Evolutionary conservation across 2,329 filamentous ascomycete genomes (phyloP).

Genomic region (Pestalotiopsis sp.): DNA sequence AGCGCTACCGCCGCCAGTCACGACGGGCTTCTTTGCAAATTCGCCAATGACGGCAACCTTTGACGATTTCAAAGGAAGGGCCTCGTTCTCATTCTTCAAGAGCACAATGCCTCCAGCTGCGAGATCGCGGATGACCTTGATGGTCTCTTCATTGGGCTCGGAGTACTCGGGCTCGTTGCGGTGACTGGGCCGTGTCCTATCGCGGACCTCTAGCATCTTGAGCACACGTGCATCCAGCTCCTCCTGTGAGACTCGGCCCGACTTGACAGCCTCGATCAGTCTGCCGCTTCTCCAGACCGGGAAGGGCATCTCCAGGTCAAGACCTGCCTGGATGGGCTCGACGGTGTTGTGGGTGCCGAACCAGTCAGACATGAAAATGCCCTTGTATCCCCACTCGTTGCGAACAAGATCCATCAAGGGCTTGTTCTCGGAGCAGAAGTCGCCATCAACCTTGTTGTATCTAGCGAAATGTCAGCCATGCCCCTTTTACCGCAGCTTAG

Average conservation of each 20-base stretch:
- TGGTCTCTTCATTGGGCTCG: constrained; percentile 16
- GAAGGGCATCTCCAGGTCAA: constrained; percentile 36
- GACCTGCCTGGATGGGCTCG: constrained; percentile 29
- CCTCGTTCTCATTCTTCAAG: constrained; percentile 69
- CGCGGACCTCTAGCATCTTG: constrained; percentile 15
- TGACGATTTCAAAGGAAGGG: constrained; percentile 62
- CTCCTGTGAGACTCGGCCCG: constrained; percentile 13
- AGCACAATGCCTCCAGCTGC: constrained; percentile 68
- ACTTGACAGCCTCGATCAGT: constrained; percentile 18
- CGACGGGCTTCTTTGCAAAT: constrained; percentile 1
- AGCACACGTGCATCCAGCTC: constrained; percentile 17
- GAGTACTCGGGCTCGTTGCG: constrained; percentile 15
- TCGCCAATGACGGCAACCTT: constrained; percentile 30
- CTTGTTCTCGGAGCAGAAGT: constrained; percentile 22
- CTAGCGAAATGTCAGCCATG: neutral
- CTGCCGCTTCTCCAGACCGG: constrained; percentile 21
- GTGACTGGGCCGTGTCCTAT: constrained; percentile 3
- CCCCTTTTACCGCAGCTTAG: too few relatives aligned
- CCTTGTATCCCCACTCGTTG: constrained; percentile 35
- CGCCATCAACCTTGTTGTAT: constrained; percentile 30
- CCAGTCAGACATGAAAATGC: constrained; percentile 37
- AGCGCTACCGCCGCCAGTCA: constrained; percentile 7
- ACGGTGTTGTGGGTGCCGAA: constrained; percentile 33
- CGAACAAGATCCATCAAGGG: constrained; percentile 28
- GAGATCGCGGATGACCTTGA: constrained; percentile 44